phyloP scores from a whole-genome alignment of 2,329 filamentous ascomycete genomes.

The Massarina eburnea region DNA sequence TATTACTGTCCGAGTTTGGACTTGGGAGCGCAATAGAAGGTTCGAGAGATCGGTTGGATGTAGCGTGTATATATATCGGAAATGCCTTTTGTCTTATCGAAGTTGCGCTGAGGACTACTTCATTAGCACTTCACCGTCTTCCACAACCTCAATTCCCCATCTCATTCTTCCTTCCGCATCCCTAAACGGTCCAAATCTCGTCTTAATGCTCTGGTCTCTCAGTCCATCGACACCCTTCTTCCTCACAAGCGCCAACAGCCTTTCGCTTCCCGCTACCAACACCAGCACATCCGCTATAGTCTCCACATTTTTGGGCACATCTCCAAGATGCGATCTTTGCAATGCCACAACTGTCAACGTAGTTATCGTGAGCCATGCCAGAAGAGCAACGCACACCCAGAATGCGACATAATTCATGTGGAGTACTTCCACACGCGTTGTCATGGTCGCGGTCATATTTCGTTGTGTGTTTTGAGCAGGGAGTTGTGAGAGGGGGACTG shows the following conservation, averaged over 20 bases:
- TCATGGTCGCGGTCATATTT: conserved; percentile 2
- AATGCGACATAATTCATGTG: conserved; percentile 9
- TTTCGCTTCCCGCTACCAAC: conserved; percentile 12
- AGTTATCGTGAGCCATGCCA: conserved; percentile 9
- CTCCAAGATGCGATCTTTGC: conserved; percentile 6
- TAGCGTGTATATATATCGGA: background rate
- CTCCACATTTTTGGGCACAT: conserved; percentile 6
- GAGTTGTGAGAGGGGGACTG: conserved; percentile 1
- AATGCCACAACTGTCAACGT: conserved; percentile 2
- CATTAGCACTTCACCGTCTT: conserved; percentile 11
- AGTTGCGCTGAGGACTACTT: background rate
- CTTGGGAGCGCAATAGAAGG: background rate
- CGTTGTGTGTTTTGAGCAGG: conserved; percentile 7
- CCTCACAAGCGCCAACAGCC: conserved; percentile 7
- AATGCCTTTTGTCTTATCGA: background rate
- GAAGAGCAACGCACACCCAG: background rate
- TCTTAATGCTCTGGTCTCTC: conserved; percentile 3
- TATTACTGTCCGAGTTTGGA: conserved; percentile 21
- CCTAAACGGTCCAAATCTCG: conserved; percentile 12
- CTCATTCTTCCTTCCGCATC: conserved; percentile 10
- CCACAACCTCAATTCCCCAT: conserved; percentile 14
- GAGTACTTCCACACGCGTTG: conserved; percentile 8
- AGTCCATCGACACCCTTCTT: conserved; percentile 8
- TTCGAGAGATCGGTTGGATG: background rate
- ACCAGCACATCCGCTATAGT: conserved; percentile 12